Percentiles rank a stretch among this genome's conserved stretches.
Conservation (phyloP, 768 basidiomycete genomes). For the Bullera alba region DNA sequence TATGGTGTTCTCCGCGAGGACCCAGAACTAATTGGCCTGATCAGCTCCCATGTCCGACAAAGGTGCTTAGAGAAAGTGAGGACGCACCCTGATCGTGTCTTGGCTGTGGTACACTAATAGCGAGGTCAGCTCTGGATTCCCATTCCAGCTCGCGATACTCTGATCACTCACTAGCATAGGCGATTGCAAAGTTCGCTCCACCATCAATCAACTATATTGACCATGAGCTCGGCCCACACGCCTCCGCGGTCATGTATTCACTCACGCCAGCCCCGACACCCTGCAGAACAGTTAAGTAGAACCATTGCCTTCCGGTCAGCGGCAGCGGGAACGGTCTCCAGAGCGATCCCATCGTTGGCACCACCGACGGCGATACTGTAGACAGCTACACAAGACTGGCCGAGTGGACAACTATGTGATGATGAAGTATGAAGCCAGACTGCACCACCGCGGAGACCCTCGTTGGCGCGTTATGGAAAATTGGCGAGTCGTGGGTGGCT, state of each 20-base stretch:
- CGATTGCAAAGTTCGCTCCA: conserved; percentile 44
- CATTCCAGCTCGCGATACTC: neutral
- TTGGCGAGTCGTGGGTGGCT: too few species aligned
- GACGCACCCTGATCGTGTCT: conserved; percentile 14
- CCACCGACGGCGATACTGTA: too few species aligned
- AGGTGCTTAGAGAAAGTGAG: neutral
- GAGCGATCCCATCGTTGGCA: conserved; percentile 32
- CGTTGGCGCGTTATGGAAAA: too few species aligned
- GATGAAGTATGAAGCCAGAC: too few species aligned
- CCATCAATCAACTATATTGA: conserved; percentile 38
- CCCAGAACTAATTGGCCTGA: conserved; percentile 38
- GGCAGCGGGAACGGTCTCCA: conserved; percentile 43
- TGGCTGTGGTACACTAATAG: conserved; percentile 21
- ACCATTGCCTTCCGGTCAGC: conserved; percentile 34
- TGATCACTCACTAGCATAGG: conserved; percentile 28
- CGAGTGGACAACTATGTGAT: too few species aligned
- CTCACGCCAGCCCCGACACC: conserved; percentile 39
- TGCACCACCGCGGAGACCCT: too few species aligned
- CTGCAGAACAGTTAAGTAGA: conserved; percentile 38
- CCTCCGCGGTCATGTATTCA: neutral
- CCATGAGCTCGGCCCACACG: too few species aligned
- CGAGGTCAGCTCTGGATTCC: neutral
- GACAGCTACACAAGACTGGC: too few species aligned
- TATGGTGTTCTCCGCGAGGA: conserved; percentile 38
- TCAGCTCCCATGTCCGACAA: conserved; percentile 1